Conservation (phyloP, 2,329 filamentous ascomycete genomes). For the Aspergillus oerlinghausenensis region DNA sequence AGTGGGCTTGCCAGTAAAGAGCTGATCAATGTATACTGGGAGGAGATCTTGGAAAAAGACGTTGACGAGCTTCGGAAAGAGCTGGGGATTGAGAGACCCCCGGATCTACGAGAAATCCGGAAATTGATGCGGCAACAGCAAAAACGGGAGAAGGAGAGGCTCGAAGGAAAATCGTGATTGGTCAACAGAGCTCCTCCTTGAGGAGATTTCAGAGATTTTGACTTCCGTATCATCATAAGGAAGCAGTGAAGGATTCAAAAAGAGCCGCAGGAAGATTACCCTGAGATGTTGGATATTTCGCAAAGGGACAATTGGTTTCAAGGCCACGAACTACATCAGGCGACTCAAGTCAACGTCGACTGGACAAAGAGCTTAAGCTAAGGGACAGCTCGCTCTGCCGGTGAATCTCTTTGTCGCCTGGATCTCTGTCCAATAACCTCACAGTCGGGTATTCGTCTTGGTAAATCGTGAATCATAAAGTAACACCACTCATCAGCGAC, state of each 20-base stretch:
- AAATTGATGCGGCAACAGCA: constrained; percentile 64
- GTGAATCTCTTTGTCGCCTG: neutral
- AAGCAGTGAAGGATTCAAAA: neutral
- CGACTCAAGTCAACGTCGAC: neutral
- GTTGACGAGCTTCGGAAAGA: constrained; percentile 69
- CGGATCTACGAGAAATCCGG: constrained; percentile 75
- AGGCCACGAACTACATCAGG: neutral
- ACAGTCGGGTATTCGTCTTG: neutral
- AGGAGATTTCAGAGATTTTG: constrained; percentile 7
- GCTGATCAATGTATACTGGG: constrained; percentile 96
- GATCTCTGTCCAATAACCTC: neutral
- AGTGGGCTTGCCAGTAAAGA: constrained; percentile 75
- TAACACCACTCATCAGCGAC: neutral
- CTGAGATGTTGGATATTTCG: neutral
- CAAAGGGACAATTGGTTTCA: neutral
- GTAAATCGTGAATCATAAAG: neutral
- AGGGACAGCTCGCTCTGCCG: neutral
- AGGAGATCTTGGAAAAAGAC: constrained; percentile 83
- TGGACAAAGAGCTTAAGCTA: neutral
- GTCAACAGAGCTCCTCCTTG: neutral
- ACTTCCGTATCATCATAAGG: neutral
- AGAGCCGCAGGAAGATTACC: neutral
- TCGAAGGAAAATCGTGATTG: constrained; percentile 16
- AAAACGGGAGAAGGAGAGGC: constrained; percentile 57
- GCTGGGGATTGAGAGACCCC: constrained; percentile 81